A percentile compares a stretch with the other conserved stretches of the same genome.
Evolutionary conservation across 495 filamentous ascomycete species (phyloP).

Genomic region (Neurospora africana): DNA sequence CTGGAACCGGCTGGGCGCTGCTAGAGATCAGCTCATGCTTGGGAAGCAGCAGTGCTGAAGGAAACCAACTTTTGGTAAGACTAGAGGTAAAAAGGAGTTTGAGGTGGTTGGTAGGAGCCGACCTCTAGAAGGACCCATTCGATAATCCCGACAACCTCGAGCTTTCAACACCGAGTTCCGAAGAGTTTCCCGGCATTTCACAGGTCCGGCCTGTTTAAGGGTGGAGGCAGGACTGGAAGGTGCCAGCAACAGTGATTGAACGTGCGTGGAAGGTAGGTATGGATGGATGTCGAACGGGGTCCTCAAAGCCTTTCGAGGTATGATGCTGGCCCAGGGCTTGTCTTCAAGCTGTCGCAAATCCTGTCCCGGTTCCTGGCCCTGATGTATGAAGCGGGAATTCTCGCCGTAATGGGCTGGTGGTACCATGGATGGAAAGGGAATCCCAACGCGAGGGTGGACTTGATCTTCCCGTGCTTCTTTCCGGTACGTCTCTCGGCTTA

Average conservation of each 20-base stretch:
- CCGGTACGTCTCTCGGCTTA: conserved; percentile 7
- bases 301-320: background rate
- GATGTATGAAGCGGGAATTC: conserved; percentile 8
- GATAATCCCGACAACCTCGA: background rate
- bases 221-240: background rate
- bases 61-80: background rate
- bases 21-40: background rate
- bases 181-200: background rate
- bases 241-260: background rate
- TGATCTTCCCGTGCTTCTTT: conserved; percentile 19
- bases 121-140: background rate
- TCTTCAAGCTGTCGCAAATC: conserved; percentile 11
- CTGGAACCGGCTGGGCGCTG: background rate
- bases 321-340: conserved; percentile 5
- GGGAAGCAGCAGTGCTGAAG: background rate
- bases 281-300: background rate
- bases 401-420: conserved; percentile 11
- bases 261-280: background rate
- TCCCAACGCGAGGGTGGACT: conserved; percentile 11
- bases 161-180: background rate
- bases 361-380: conserved; percentile 6
- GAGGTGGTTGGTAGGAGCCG: background rate
- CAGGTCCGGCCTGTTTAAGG: background rate
- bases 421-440: conserved; percentile 12
- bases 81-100: background rate